Conservation (phyloP, 305 asterid species). For the Fraxinus greggii region DNA sequence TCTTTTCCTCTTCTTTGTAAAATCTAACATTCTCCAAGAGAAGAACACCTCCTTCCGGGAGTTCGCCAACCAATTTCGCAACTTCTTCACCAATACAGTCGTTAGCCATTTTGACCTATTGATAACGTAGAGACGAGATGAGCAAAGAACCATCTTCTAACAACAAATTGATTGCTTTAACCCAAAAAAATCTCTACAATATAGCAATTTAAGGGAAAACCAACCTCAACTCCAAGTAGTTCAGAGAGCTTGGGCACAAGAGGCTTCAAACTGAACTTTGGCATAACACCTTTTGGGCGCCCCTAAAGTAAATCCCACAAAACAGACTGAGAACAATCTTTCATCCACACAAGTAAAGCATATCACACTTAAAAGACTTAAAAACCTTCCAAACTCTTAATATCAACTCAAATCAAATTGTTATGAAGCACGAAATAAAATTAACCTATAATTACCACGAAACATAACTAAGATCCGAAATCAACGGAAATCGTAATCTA, state of each 20-base stretch:
- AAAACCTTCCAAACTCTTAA: not conserved
- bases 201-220: not conserved
- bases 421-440: not conserved
- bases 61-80: slow-evolving; percentile 28
- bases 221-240: slow-evolving; percentile 39
- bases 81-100: slow-evolving; percentile 44
- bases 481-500: not conserved
- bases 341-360: not conserved
- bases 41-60: slow-evolving; percentile 37
- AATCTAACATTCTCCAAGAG: slow-evolving; percentile 40
- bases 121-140: not conserved
- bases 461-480: not conserved
- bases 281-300: slow-evolving; percentile 41
- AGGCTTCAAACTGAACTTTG: slow-evolving; percentile 39
- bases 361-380: not conserved
- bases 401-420: not conserved
- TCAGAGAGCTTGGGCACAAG: slow-evolving; percentile 41
- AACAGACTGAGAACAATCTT: not conserved
- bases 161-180: not conserved
- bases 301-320: slow-evolving; percentile 21
- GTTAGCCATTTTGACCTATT: slow-evolving; percentile 35
- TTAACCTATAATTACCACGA: not conserved
- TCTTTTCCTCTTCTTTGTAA: slow-evolving; percentile 42
- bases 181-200: not conserved
- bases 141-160: not conserved